A percentile compares a stretch with the other conserved stretches of the same genome.
phyloP scores from a whole-genome alignment of 2,329 filamentous ascomycete genomes.

The Elsinoe australis region DNA sequence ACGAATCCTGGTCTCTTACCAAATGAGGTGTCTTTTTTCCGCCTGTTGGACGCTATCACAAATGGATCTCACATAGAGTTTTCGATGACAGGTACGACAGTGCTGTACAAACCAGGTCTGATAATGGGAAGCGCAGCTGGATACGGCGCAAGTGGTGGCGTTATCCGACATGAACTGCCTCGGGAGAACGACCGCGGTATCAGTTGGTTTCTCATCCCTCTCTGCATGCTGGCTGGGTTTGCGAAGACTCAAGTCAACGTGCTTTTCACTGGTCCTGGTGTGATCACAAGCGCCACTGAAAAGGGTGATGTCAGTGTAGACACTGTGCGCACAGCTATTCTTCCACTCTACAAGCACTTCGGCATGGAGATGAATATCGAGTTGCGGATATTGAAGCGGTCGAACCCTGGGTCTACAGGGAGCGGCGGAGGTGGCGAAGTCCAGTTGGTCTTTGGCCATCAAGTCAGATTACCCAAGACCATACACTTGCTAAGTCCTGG shows the following conservation, averaged over 20 bases:
- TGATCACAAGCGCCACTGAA: slow-evolving; percentile 81
- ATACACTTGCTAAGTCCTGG: slow-evolving; percentile 80
- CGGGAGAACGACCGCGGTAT: slow-evolving; percentile 70
- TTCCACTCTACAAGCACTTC: slow-evolving; percentile 84
- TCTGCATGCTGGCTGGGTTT: slow-evolving; percentile 88
- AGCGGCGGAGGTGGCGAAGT: slow-evolving; percentile 82
- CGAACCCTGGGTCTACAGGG: slow-evolving; percentile 67
- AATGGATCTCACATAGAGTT: slow-evolving; percentile 95
- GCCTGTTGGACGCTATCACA: slow-evolving; percentile 86
- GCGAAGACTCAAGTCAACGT: slow-evolving; percentile 87
- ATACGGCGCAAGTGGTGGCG: slow-evolving; percentile 62
- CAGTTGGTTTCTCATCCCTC: slow-evolving; percentile 83
- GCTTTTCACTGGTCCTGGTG: slow-evolving; percentile 79
- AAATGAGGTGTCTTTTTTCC: slow-evolving; percentile 91
- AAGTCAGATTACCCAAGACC: slow-evolving; percentile 88
- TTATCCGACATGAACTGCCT: slow-evolving; percentile 74
- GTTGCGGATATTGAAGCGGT: slow-evolving; percentile 69
- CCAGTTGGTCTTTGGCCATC: slow-evolving; percentile 87
- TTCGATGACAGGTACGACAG: slow-evolving; percentile 87
- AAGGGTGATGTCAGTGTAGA: slow-evolving; percentile 84
- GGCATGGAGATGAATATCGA: slow-evolving; percentile 84
- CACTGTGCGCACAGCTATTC: slow-evolving; percentile 82
- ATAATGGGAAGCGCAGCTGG: slow-evolving; percentile 79
- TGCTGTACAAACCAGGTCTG: slow-evolving; percentile 84
- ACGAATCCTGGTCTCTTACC: slow-evolving; percentile 82